Evolutionary conservation across 495 filamentous ascomycete genomes (phyloP), one percentile per base, ranked within the genome.

Genomic region (Tuber brumale): DNA sequence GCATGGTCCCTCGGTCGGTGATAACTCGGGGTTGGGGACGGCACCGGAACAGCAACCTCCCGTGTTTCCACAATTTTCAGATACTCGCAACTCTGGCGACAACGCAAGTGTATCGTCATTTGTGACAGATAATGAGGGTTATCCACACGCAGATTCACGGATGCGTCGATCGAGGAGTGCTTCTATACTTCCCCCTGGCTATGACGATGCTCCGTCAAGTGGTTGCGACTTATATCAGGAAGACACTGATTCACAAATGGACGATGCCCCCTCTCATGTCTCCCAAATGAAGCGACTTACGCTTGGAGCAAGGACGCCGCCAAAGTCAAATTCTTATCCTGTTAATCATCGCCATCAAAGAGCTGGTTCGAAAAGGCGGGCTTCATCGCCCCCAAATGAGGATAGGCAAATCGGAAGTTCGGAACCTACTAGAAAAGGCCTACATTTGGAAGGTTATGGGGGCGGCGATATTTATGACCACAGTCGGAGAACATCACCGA

Each of bases 331-430:
- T 57, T 81, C 80, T 72, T 81, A 81, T 69, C 79, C 79, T 21
- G 71, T 46, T 41, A 75, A 79, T 19, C 57, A 77, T 69, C 69
- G 70, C 70, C 76, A 79, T 35, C 78, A 76, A 74, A 73, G 81
- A 57, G 79, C 76, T 69, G 80, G 80, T 70, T 81, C 76, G 23
- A 83, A 83, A 51, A 77, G 81, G 37, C 75, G 81, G 70, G 81
- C 81, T 46, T 82, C 81, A 8, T 83, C 81, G 8, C 81, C 81
- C 10, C 81, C 81, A 14, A 78, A 81, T 74, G 81, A 82, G 10
- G 81, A 82, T 66, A 75, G 66, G 12, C 72, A 75, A 71, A 37
- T 71, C 39, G 79, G 75, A 31, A 77, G 70, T 45, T 77, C 74
- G n/a, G 81, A 82, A 23, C 77, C 81, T 19, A 82, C 75, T 48